phyloP scores from a whole-genome alignment of 2,329 filamentous ascomycete genomes.

The Keithomyces neogunnii region DNA sequence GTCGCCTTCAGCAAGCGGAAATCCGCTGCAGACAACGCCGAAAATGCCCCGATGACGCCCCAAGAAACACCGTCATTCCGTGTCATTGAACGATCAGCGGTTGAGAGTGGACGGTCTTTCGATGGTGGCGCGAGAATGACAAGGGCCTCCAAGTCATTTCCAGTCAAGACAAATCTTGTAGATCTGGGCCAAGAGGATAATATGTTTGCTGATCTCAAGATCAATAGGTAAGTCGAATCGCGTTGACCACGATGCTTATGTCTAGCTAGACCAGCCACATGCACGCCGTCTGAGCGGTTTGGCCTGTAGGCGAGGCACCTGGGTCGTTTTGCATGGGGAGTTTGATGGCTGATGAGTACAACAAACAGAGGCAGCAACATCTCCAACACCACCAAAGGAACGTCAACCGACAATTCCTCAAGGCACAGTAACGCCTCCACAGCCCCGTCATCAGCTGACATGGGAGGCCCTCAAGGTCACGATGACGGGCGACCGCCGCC shows the following conservation, averaged over 20 bases:
- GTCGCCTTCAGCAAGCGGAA: slow-evolving; percentile 52
- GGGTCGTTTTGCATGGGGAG: neutral
- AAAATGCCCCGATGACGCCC: slow-evolving; percentile 37
- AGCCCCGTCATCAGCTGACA: slow-evolving; percentile 47
- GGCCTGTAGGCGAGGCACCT: neutral
- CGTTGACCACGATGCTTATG: too few relatives aligned
- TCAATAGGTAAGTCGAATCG: slow-evolving; percentile 40
- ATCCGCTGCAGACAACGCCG: slow-evolving; percentile 46
- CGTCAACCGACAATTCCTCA: slow-evolving; percentile 51
- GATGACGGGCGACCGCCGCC: slow-evolving; percentile 18
- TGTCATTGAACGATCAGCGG: slow-evolving; percentile 46
- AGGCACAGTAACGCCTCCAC: slow-evolving; percentile 56
- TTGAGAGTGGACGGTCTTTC: slow-evolving; percentile 36
- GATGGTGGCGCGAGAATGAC: slow-evolving; percentile 39
- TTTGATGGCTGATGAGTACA: slow-evolving; percentile 22
- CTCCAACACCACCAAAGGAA: slow-evolving; percentile 53
- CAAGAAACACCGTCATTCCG: slow-evolving; percentile 45
- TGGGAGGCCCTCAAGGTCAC: slow-evolving; percentile 15
- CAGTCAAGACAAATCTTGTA: slow-evolving; percentile 28
- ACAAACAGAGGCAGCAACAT: slow-evolving; percentile 47
- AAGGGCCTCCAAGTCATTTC: slow-evolving; percentile 25
- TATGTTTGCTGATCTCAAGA: slow-evolving; percentile 48
- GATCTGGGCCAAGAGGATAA: slow-evolving; percentile 45
- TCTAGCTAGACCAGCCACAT: neutral
- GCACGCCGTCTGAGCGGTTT: slow-evolving; percentile 8